A percentile compares a stretch with the other conserved stretches of the same genome.
Conservation (phyloP, 2,329 filamentous ascomycete species). For the Gliomastix tumulicola region DNA sequence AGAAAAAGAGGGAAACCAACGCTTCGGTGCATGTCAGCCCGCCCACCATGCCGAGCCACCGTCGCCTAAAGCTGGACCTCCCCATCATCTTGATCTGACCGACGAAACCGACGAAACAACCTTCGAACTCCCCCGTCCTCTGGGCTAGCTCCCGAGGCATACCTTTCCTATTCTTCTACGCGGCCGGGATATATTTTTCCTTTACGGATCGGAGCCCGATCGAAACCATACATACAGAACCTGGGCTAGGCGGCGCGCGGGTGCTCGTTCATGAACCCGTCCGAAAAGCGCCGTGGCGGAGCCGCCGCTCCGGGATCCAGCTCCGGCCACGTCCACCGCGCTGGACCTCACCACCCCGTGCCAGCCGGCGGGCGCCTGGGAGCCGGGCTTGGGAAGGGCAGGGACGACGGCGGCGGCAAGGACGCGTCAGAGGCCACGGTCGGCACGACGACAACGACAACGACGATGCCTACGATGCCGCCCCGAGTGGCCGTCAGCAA, state of each 20-base stretch:
- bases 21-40: too few species aligned
- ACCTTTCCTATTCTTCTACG: too few species aligned
- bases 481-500: constrained; percentile 17
- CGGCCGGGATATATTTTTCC: too few species aligned
- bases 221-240: too few species aligned
- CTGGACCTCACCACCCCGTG: constrained; percentile 9
- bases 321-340: constrained; percentile 13
- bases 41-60: constrained; percentile 11
- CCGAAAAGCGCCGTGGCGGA: constrained; percentile 36
- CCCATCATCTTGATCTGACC: constrained; percentile 6
- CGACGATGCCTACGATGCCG: constrained; percentile 18
- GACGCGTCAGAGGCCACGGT: constrained; percentile 15
- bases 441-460: constrained; percentile 9
- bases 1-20: too few species aligned
- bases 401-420: constrained; percentile 2
- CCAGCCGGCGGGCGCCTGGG: background rate
- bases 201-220: too few species aligned
- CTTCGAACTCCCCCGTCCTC: too few species aligned
- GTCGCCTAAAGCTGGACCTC: constrained; percentile 14
- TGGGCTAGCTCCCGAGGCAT: too few species aligned
- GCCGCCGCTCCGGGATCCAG: too few species aligned
- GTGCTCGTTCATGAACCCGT: constrained; percentile 23
- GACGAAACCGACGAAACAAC: too few species aligned
- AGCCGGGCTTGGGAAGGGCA: constrained; percentile 1
- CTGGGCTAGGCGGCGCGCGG: too few species aligned